Base-by-base conservation (phyloP, 257 asterid genomes). In the Jacaranda copaia region DNA sequence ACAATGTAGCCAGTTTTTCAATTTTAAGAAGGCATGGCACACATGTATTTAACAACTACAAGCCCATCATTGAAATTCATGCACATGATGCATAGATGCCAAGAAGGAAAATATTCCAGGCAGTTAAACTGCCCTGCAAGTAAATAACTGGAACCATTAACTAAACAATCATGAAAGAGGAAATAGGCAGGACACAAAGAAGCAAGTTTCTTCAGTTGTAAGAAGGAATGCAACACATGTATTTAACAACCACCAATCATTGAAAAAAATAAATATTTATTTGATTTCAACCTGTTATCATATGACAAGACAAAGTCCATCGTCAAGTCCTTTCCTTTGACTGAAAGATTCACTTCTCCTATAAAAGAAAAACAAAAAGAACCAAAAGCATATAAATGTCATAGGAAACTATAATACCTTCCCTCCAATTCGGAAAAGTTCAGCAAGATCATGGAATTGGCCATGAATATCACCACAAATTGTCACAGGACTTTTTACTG, bases 391-490 rank as follows among this genome's bases (percentile, higher is more conserved):
- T 57, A 69, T 38, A 16, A 66, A 36, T 35, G 18, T 68, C 45
- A 65, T 45, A 55, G 64, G 58, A 36, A 59, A 72, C 60, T 39
- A 57, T 38, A 72, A 35, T 87, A 89, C 93, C 93, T 87, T 89
- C 75, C 93, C 93, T 77, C 93, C 93, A 67, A 89, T 89, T 73
- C 87, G 90, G 81, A 89, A 87, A 40, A 89, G 89, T 84, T 89
- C 91, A 0, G 89, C 91, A 52, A 89, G 91, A 82, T 89, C 93
- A 79, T 89, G 93, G 79, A 89, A 89, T 76, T 89, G 91, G 64
- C 93, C 93, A 79, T 89, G 93, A 82, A 89, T 89, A 84, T 89
- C 93, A 85, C 93, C 93, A 82, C 91, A 87, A 70, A 89, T 87
- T 58, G 93, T 89, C 70, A 89, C 91, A 4, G 93, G 93, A 66